Conservation (phyloP, 495 filamentous ascomycete species). For the Xylaria bambusicola region DNA sequence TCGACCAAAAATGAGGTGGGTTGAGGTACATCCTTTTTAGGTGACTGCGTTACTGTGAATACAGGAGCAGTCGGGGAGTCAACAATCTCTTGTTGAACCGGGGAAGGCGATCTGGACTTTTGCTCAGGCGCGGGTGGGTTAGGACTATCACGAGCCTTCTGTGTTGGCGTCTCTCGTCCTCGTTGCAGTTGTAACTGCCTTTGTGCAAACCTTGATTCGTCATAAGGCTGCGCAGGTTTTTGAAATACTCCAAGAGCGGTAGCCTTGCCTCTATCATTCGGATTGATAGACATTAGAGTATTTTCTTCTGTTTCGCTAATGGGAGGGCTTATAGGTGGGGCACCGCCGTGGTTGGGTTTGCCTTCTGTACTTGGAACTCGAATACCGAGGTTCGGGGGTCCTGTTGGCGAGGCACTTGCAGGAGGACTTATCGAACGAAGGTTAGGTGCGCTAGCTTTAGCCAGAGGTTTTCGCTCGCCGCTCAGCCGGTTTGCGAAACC, state of each 20-base stretch:
- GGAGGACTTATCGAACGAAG: conserved; percentile 46
- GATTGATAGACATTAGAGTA: conserved; percentile 62
- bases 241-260: conserved; percentile 85
- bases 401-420: conserved; percentile 29
- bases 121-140: conserved; percentile 27
- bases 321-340: conserved; percentile 72
- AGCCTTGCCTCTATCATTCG: conserved; percentile 80
- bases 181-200: conserved; percentile 78
- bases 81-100: conserved; percentile 23
- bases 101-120: conserved; percentile 39
- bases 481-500: conserved; percentile 36
- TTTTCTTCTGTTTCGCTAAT: conserved; percentile 68
- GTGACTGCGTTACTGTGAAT: conserved; percentile 15
- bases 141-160: conserved; percentile 35
- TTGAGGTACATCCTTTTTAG: conserved; percentile 42
- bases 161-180: conserved; percentile 56
- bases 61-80: conserved; percentile 23
- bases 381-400: conserved; percentile 31
- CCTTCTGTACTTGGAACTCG: conserved; percentile 37
- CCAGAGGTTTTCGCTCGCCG: conserved; percentile 39
- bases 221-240: conserved; percentile 72
- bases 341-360: conserved; percentile 48
- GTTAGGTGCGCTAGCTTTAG: conserved; percentile 52
- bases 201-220: conserved; percentile 82
- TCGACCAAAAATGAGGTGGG: conserved; percentile 40